Percentiles rank a stretch among this genome's conserved stretches.
phyloP scores from a whole-genome alignment of 306 rosid genomes.

The Crotalaria pallida region DNA sequence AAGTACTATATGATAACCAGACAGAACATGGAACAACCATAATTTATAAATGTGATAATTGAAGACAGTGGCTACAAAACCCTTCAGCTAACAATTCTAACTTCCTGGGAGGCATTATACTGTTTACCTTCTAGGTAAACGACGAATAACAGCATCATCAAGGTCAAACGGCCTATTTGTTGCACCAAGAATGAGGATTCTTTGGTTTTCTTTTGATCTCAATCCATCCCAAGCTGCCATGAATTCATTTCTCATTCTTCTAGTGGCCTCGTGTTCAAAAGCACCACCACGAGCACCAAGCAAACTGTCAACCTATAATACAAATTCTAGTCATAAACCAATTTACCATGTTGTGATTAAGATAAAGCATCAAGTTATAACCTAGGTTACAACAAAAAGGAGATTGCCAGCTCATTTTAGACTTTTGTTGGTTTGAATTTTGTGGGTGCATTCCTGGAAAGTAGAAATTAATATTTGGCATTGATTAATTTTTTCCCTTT shows the following conservation, averaged over 20 bases:
- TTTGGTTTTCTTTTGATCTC: constrained; percentile 88
- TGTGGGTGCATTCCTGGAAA: background rate
- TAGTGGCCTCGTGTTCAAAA: constrained; percentile 95
- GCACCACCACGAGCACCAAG: constrained; percentile 99
- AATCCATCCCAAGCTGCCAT: constrained; percentile 99
- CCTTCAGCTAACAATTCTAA: constrained; percentile 8
- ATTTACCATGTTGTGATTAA: background rate
- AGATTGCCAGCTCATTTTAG: background rate
- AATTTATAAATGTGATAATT: background rate
- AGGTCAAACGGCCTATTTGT: constrained; percentile 97
- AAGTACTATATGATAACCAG: background rate
- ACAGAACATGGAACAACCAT: background rate
- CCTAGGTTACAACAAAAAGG: background rate
- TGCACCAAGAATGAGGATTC: constrained; percentile 94
- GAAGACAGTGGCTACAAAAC: background rate
- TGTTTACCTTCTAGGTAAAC: constrained; percentile 87
- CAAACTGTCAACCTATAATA: constrained; percentile 82
- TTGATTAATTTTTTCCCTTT: background rate
- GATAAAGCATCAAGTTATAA: constrained; percentile 1
- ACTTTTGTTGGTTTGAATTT: background rate
- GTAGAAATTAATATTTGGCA: background rate
- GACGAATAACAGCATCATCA: constrained; percentile 97
- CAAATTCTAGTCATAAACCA: constrained; percentile 23
- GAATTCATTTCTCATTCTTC: constrained; percentile 99
- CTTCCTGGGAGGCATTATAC: background rate